These are phyloP conservation scores for Aspergillus pseudoglaucus DNA, from an alignment of 2,329 filamentous ascomycete genomes.

Conservation along the genomic window DNA sequence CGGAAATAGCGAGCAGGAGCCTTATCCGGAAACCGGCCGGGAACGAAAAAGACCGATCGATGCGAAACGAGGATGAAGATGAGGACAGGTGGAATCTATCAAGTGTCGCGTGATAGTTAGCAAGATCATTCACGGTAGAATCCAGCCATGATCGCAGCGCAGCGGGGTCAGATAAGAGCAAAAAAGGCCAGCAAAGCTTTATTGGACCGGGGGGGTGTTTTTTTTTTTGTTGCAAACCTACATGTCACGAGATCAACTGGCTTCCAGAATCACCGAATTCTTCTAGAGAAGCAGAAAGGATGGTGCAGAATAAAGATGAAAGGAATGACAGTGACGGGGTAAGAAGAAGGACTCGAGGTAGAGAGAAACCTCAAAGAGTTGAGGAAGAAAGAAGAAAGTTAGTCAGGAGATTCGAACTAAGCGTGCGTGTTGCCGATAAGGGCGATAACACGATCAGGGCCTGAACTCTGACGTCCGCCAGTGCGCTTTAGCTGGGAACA, in stretches of 20 bases:
- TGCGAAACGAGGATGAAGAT: too few relatives aligned
- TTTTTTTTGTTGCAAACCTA: neutral
- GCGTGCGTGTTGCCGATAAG: slow-evolving; percentile 1
- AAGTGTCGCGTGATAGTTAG: neutral
- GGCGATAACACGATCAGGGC: neutral
- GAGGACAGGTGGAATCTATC: too few relatives aligned
- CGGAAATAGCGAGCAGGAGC: too few relatives aligned
- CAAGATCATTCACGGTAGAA: too few relatives aligned
- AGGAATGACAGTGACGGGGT: neutral
- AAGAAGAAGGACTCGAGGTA: neutral
- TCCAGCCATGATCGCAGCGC: too few relatives aligned
- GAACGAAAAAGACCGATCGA: too few relatives aligned
- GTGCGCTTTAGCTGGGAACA: too few relatives aligned
- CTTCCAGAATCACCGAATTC: neutral
- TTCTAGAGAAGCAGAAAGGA: neutral
- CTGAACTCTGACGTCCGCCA: neutral
- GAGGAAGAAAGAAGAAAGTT: neutral
- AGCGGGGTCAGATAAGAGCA: neutral
- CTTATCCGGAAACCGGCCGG: too few relatives aligned
- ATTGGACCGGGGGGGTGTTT: neutral
- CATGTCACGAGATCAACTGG: neutral
- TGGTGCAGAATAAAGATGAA: neutral
- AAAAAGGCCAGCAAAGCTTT: neutral
- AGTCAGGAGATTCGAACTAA: neutral
- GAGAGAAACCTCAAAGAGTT: neutral